Evolutionary conservation across 805 yeast genomes (phyloP), one percentile per base, ranked within the genome.

Genomic region (Teunomyces kruisii): DNA sequence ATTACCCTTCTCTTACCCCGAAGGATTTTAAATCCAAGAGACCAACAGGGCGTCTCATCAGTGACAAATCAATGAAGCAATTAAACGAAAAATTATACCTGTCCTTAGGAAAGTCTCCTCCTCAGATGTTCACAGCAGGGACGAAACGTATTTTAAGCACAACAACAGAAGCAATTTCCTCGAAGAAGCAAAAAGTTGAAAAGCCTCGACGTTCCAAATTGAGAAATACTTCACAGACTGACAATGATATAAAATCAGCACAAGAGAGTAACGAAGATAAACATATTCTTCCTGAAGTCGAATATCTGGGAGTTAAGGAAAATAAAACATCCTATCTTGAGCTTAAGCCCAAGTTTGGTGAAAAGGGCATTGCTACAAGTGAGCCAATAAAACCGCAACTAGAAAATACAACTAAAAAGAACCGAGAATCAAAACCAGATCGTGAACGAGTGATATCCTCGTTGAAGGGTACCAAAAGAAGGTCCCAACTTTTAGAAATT

Each of bases 381-480:
- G 40, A 38, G 7, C 45, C 44, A 9, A 32, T 33, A 40, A 14
- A 38, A 22, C 42, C 40, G 13, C 29, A 37, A n/a, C 12, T 33
- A 8, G 33, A 36, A 13, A 40, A 38, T 13, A 13, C 31, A 7
- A 36, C 22, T 14, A 43, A 16, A 43, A 16, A 45, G 42, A 31
- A 40, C n/a, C 33, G 29, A 10, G 32, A 39, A n/a, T 15, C 42
- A 9, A 48, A 40, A 27, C 47, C 49, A 4, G 44, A 48, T 19
- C 32, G 32, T 5, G 40, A 37, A 10, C 30, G 24, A 29, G 26
- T 30, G 9, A n/a, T 17, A 13, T 13, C 48, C n/a, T 62, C 69
- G 1, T 42, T 65, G 22, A 70, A 67, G 41, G 62, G 69, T 0
- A 49, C 47, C 9, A 61, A 52, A 44, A 55, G 76, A 42, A 50